These are phyloP conservation scores for Tremellales sp. DNA, from an alignment of 1,284 basidiomycete genomes.

Conservation along the genomic window DNA sequence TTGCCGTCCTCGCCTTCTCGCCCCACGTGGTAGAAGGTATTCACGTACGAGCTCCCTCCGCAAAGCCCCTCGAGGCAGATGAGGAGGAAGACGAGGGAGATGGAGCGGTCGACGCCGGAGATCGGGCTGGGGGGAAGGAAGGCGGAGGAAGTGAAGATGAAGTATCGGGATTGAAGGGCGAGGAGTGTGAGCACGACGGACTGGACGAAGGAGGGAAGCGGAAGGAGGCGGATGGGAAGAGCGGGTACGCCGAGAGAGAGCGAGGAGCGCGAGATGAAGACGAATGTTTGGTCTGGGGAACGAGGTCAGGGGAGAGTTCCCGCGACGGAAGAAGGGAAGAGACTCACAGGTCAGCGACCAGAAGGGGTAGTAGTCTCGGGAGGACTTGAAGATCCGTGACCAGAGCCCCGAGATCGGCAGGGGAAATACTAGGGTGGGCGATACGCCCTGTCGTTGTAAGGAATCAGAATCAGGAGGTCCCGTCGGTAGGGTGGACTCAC, in stretches of 20 bases:
- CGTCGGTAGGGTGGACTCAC: conserved; percentile 49
- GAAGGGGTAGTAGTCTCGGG: conserved; percentile 91
- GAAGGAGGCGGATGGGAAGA: conserved; percentile 65
- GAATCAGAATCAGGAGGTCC: background rate
- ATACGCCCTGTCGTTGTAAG: conserved; percentile 62
- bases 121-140: conserved; percentile 28
- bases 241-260: conserved; percentile 83
- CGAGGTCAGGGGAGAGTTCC: background rate
- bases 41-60: conserved; percentile 88
- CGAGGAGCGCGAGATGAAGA: conserved; percentile 91
- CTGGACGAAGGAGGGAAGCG: conserved; percentile 55
- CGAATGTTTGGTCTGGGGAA: conserved; percentile 70
- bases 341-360: conserved; percentile 55
- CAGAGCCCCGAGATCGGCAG: conserved; percentile 64
- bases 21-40: conserved; percentile 80
- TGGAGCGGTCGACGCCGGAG: conserved; percentile 51
- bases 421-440: conserved; percentile 87
- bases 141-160: conserved; percentile 38
- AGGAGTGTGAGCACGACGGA: conserved; percentile 58
- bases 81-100: conserved; percentile 67
- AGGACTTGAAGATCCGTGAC: conserved; percentile 74
- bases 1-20: conserved; percentile 53
- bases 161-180: conserved; percentile 48
- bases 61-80: conserved; percentile 82
- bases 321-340: background rate